Percentiles rank a stretch among this genome's conserved stretches.
Evolutionary conservation across 140 eudicot genomes (phyloP).

Genomic region (Senecio squalidus): DNA sequence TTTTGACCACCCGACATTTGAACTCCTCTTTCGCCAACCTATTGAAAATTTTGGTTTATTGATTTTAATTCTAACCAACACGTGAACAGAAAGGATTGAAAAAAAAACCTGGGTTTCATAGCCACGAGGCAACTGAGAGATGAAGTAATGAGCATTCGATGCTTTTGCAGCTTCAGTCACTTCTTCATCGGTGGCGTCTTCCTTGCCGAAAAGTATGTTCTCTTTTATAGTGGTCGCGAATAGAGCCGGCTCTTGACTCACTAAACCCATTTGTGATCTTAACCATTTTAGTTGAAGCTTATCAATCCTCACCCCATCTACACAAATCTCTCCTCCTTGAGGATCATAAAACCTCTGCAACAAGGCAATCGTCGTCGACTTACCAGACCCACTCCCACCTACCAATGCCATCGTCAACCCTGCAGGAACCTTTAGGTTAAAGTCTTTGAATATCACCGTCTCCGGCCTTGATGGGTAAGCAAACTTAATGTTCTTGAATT

Average conservation of each 20-base stretch:
- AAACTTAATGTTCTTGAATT: slow-evolving; percentile 46
- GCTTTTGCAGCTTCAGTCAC: slow-evolving; percentile 76
- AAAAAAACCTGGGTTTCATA: slow-evolving; percentile 74
- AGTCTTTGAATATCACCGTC: slow-evolving; percentile 40
- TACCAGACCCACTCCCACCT: slow-evolving; percentile 90
- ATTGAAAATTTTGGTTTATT: no score
- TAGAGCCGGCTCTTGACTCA: slow-evolving; percentile 88
- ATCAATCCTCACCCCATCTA: slow-evolving; percentile 63
- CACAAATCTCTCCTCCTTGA: slow-evolving; percentile 52
- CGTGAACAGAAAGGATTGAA: background rate
- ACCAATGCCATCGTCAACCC: slow-evolving; percentile 73
- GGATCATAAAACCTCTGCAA: slow-evolving; percentile 76
- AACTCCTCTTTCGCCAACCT: slow-evolving; percentile 40
- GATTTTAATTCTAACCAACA: no score
- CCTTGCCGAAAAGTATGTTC: slow-evolving; percentile 81
- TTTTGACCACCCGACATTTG: slow-evolving; percentile 40
- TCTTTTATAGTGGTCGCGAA: slow-evolving; percentile 78
- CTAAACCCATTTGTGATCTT: slow-evolving; percentile 91
- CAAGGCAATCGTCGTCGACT: slow-evolving; percentile 68
- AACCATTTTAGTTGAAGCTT: slow-evolving; percentile 77
- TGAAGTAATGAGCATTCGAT: slow-evolving; percentile 84
- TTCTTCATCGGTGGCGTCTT: slow-evolving; percentile 67
- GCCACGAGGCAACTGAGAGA: slow-evolving; percentile 65
- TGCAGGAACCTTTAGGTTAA: slow-evolving; percentile 54
- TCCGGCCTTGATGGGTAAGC: slow-evolving; percentile 87